A percentile compares a stretch with the other conserved stretches of the same genome.
These are phyloP conservation scores for Ceriops decandra DNA, from an alignment of 345 rosid species.

Conservation along the genomic window DNA sequence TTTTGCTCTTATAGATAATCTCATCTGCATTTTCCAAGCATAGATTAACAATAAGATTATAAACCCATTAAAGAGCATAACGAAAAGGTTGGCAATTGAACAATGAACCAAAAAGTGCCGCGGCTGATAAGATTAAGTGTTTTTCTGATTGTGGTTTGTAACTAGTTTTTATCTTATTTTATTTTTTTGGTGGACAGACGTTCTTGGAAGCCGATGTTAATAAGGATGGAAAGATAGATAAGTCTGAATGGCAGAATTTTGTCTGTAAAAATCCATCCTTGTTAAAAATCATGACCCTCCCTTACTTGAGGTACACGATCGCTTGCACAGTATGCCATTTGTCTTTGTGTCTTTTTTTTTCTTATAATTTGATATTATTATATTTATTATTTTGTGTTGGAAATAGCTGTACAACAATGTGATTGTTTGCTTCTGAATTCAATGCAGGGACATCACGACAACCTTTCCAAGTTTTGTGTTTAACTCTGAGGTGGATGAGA, in stretches of 20 bases:
- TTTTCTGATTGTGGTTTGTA: neutral
- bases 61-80: no score
- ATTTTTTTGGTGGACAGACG: slow-evolving; percentile 47
- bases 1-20: no score
- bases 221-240: slow-evolving; percentile 85
- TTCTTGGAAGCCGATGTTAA: slow-evolving; percentile 84
- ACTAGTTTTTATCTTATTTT: neutral
- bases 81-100: no score
- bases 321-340: neutral
- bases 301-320: slow-evolving; percentile 67
- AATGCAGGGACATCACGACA: slow-evolving; percentile 88
- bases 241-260: slow-evolving; percentile 73
- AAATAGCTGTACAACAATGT: neutral
- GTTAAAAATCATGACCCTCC: slow-evolving; percentile 90
- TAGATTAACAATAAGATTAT: no score
- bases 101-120: no score
- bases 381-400: no score
- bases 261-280: slow-evolving; percentile 83
- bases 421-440: neutral
- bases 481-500: slow-evolving; percentile 87
- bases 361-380: no score
- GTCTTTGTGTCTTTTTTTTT: neutral
- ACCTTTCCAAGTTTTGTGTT: slow-evolving; percentile 95
- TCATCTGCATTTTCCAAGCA: no score
- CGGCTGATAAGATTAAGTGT: neutral